These are phyloP conservation scores for Trametes versicolor DNA, from an alignment of 1,284 basidiomycete species.

Conservation along the genomic window DNA sequence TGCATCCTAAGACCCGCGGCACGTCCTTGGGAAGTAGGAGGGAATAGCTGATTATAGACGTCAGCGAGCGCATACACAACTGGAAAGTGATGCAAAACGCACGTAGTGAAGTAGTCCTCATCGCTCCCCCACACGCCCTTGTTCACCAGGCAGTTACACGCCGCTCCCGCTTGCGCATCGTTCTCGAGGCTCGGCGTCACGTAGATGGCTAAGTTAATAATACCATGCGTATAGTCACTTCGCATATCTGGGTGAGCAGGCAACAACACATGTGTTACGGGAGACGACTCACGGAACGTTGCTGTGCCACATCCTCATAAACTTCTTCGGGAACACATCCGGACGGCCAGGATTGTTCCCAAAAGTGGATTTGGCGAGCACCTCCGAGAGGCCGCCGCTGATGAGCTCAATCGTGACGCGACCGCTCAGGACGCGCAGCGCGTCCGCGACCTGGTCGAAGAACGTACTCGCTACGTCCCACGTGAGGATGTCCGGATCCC, in stretches of 20 bases:
- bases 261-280: constrained; percentile 16
- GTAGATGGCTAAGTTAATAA: constrained; percentile 43
- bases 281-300: constrained; percentile 35
- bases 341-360: constrained; percentile 17
- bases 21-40: constrained; percentile 42
- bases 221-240: constrained; percentile 49
- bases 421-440: constrained; percentile 20
- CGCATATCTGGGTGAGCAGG: neutral
- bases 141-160: constrained; percentile 45
- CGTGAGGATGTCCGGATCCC: neutral
- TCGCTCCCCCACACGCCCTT: constrained; percentile 31
- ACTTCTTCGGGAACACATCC: constrained; percentile 25
- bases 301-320: constrained; percentile 34
- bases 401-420: constrained; percentile 39
- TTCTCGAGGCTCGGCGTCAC: constrained; percentile 40
- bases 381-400: constrained; percentile 27
- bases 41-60: constrained; percentile 42
- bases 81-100: neutral
- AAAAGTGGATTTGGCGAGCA: constrained; percentile 28
- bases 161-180: constrained; percentile 36
- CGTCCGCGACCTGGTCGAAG: constrained; percentile 20
- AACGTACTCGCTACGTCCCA: constrained; percentile 15
- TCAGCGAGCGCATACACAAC: neutral
- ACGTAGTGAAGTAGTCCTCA: neutral
- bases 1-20: constrained; percentile 43